phyloP scores from a whole-genome alignment of 768 basidiomycete species.

The Russula griseocarnosa region DNA sequence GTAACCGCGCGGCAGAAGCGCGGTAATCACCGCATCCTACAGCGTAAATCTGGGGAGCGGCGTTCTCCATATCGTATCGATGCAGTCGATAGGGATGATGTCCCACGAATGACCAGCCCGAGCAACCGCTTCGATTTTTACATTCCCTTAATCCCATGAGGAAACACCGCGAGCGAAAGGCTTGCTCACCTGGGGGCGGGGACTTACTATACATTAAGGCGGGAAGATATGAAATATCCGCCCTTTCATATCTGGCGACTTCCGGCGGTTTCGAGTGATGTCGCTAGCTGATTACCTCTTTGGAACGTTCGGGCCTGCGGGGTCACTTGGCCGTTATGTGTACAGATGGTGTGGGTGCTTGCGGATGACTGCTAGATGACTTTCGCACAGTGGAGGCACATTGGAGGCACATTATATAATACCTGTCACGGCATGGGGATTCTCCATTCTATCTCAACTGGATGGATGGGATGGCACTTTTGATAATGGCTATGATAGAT shows the following conservation, averaged over 20 bases:
- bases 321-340: constrained; percentile 1
- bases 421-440: background rate
- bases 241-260: background rate
- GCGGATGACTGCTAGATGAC: background rate
- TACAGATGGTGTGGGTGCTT: background rate
- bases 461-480: background rate
- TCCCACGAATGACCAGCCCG: background rate
- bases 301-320: background rate
- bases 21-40: constrained; percentile 4
- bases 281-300: constrained; percentile 6
- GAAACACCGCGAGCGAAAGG: background rate
- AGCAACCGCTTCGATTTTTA: background rate
- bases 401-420: constrained; percentile 7
- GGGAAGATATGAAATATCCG: constrained; percentile 1
- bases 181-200: background rate
- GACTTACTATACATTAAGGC: constrained; percentile 5
- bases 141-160: background rate
- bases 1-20: constrained; percentile 13
- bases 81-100: background rate
- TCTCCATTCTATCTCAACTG: constrained; percentile 8
- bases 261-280: background rate
- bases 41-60: constrained; percentile 8
- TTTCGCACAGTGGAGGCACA: too few species aligned
- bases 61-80: background rate
- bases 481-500: constrained; percentile 1